A percentile compares a stretch with the other conserved stretches of the same genome.
These are phyloP conservation scores for Cytidiella melzeri DNA, from an alignment of 768 basidiomycete species.

Conservation along the genomic window DNA sequence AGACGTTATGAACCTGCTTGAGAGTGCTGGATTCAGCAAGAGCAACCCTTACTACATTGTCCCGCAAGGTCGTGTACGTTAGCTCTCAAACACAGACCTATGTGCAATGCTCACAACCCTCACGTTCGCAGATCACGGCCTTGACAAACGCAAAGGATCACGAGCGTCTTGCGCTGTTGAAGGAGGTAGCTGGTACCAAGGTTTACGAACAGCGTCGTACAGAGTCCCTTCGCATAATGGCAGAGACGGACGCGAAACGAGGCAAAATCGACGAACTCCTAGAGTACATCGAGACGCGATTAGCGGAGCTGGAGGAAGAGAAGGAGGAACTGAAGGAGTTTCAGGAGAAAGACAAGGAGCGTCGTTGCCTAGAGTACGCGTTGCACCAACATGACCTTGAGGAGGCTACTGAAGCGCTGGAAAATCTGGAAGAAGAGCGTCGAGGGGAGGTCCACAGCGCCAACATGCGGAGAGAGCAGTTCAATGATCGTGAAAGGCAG, in stretches of 20 bases:
- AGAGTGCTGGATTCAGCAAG: constrained; percentile 95
- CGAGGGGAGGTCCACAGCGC: constrained; percentile 77
- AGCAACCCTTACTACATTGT: constrained; percentile 99
- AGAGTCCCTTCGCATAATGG: constrained; percentile 94
- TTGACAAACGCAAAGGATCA: constrained; percentile 96
- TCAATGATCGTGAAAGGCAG: constrained; percentile 76
- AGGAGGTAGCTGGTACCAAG: constrained; percentile 97
- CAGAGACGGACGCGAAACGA: constrained; percentile 91
- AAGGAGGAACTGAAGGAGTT: constrained; percentile 97
- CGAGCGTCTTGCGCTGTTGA: constrained; percentile 88
- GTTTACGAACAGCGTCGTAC: constrained; percentile 93
- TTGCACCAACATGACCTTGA: constrained; percentile 87
- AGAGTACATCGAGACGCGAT: constrained; percentile 83
- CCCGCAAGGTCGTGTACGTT: constrained; percentile 88
- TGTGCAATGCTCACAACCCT: not conserved
- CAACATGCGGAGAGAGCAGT: constrained; percentile 78
- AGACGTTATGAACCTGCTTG: constrained; percentile 95
- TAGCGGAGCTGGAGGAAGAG: constrained; percentile 92
- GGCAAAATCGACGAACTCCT: constrained; percentile 87
- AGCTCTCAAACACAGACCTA: not conserved
- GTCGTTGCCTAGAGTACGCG: constrained; percentile 92
- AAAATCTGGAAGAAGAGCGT: constrained; percentile 81
- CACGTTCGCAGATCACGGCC: constrained; percentile 69
- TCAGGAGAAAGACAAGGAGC: constrained; percentile 91
- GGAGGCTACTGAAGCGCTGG: constrained; percentile 81